Conservation (phyloP, 176 grass and related monocot species). For the Ensete ventricosum region DNA sequence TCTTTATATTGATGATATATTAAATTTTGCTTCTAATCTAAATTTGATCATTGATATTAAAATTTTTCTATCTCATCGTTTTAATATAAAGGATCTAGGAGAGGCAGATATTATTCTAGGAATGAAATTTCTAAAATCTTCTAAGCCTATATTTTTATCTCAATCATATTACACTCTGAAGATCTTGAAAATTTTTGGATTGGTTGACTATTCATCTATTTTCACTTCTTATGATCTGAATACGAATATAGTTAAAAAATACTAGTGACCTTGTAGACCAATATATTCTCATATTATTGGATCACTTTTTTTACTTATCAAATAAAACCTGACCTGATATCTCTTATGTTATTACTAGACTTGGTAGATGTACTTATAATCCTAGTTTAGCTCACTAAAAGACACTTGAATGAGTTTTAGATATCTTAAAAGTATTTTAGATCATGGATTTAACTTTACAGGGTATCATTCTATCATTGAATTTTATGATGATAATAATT, state of each 20-base stretch:
- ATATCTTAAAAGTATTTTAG: no score
- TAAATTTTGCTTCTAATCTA: background rate
- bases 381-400: no score
- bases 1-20: no score
- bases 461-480: no score
- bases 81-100: background rate
- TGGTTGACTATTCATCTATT: background rate
- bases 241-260: background rate
- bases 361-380: no score
- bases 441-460: no score
- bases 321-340: background rate
- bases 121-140: background rate
- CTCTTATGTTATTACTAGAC: background rate
- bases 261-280: background rate
- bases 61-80: background rate
- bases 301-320: background rate
- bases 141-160: background rate
- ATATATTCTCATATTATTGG: background rate
- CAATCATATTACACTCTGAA: background rate
- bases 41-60: background rate
- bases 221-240: background rate
- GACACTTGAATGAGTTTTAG: no score
- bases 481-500: no score
- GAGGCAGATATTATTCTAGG: background rate
- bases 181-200: background rate